A percentile compares a stretch with the other conserved stretches of the same genome.
These are phyloP conservation scores for Stachybotrys chlorohalonatus DNA, from an alignment of 2,329 filamentous ascomycete genomes.

Conservation along the genomic window DNA sequence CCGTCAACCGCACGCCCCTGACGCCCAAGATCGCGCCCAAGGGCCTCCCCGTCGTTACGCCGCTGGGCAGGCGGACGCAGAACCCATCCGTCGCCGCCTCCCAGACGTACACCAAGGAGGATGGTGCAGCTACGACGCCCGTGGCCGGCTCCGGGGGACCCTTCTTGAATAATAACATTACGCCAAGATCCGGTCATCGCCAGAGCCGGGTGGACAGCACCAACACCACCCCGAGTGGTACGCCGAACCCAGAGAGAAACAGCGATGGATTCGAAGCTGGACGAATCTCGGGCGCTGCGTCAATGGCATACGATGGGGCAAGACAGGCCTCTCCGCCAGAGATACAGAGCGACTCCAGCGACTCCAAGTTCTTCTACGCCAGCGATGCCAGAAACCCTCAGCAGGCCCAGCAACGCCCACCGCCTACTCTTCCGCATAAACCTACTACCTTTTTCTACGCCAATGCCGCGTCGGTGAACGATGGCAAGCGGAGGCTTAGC, in stretches of 20 bases:
- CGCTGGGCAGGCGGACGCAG: conserved; percentile 28
- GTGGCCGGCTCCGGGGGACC: conserved; percentile 26
- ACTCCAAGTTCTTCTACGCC: conserved; percentile 81
- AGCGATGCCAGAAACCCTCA: conserved; percentile 56
- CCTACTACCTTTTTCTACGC: conserved; percentile 48
- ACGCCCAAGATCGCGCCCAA: conserved; percentile 45
- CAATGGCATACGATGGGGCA: conserved; percentile 18
- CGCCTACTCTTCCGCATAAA: conserved; percentile 34
- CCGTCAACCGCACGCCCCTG: conserved; percentile 36
- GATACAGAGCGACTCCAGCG: conserved; percentile 12
- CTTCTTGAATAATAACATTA: conserved; percentile 60
- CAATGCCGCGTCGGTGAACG: conserved; percentile 33
- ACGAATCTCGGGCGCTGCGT: conserved; percentile 14
- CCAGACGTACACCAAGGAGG: conserved; percentile 28
- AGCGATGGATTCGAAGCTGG: conserved; percentile 31
- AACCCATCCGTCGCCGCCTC: conserved; percentile 4
- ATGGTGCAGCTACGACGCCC: conserved; percentile 29
- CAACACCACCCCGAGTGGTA: conserved; percentile 55
- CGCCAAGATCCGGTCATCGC: conserved; percentile 67
- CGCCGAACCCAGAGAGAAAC: conserved; percentile 38
- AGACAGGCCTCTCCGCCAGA: conserved; percentile 12
- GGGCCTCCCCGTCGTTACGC: conserved; percentile 28
- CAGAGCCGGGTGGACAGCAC: conserved; percentile 63
- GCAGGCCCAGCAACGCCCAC: conserved; percentile 21
- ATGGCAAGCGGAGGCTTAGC: conserved; percentile 24